These are phyloP conservation scores for Cubamyces sp. DNA, from an alignment of 768 basidiomycete species.

Conservation along the genomic window DNA sequence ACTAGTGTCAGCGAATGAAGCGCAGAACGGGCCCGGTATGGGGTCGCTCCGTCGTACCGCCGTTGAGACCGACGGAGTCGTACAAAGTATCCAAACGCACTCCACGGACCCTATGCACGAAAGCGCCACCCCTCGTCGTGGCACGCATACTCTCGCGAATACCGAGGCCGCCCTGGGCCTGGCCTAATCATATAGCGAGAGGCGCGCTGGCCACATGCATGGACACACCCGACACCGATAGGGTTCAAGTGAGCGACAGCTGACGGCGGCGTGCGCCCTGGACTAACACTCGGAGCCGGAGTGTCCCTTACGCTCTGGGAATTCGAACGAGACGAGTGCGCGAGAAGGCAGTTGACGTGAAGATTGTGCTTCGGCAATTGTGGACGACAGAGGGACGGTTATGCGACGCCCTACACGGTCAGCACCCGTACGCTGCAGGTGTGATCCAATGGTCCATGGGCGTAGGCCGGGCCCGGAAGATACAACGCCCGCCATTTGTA, in stretches of 20 bases:
- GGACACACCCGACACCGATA: neutral
- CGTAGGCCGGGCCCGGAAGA: too few species aligned
- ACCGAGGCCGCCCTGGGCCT: too few species aligned
- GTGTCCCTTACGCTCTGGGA: neutral
- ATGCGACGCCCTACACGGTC: too few species aligned
- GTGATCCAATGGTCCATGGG: too few species aligned
- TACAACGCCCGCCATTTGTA: too few species aligned
- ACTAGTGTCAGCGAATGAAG: too few species aligned
- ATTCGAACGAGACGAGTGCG: neutral
- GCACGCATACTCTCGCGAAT: neutral
- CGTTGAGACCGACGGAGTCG: neutral
- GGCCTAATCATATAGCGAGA: too few species aligned
- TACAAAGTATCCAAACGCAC: neutral
- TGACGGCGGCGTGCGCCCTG: neutral
- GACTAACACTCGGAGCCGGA: neutral
- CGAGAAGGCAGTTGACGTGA: neutral
- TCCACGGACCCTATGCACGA: neutral
- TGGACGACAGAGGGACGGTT: too few species aligned
- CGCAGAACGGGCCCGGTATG: too few species aligned
- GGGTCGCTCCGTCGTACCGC: neutral
- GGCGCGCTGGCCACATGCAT: too few species aligned
- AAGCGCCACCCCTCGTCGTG: neutral
- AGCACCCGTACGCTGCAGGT: too few species aligned
- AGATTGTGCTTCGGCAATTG: neutral
- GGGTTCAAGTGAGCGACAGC: neutral